Evolutionary conservation across 2,329 filamentous ascomycete genomes (phyloP).

Genomic region (Juglanconis juglandina): DNA sequence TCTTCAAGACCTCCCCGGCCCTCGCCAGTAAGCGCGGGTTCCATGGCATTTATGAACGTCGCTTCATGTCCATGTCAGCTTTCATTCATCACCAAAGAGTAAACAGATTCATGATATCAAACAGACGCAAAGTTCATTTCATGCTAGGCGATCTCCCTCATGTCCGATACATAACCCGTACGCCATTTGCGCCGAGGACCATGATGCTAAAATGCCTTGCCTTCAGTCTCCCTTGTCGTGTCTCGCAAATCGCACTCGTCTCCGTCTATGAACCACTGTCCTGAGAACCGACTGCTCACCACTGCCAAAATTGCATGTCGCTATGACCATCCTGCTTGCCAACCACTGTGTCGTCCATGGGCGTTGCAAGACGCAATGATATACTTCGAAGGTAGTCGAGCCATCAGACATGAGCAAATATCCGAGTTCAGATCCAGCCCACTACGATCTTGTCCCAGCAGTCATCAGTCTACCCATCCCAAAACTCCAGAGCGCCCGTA

Average conservation of each 20-base stretch:
- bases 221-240: neutral
- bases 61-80: too few relatives aligned
- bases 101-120: neutral
- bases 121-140: neutral
- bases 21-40: too few relatives aligned
- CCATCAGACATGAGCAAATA: neutral
- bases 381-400: neutral
- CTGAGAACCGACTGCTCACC: neutral
- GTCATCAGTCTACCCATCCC: neutral
- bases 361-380: neutral
- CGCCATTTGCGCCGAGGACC: neutral
- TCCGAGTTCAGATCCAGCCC: neutral
- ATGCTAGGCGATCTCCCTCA: neutral
- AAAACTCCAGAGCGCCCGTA: neutral
- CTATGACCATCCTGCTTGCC: neutral
- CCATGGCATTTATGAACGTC: too few relatives aligned
- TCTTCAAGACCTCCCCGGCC: too few relatives aligned
- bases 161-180: neutral
- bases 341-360: neutral
- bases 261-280: neutral
- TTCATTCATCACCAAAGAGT: neutral
- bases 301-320: neutral
- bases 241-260: neutral
- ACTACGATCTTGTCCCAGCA: neutral
- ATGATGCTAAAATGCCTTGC: neutral